Base-by-base conservation (phyloP, 1,284 basidiomycete genomes). In the Chalciporus sp. region DNA sequence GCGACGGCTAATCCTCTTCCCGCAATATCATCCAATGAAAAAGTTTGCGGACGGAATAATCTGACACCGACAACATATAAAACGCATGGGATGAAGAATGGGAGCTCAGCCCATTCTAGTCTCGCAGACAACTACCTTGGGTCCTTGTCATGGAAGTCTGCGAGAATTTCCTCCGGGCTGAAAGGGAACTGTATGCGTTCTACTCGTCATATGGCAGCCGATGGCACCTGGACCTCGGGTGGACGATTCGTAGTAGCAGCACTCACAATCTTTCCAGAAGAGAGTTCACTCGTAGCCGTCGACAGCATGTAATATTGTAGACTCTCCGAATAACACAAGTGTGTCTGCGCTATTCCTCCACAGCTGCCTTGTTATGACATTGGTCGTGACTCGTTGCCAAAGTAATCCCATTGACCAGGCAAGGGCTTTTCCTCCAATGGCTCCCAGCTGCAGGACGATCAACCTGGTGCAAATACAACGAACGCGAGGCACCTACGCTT, bases 331-430 rank as follows among this genome's bases (percentile, higher is more conserved):
- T 29, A 40, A 58, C 44, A 44, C 12, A 41, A 46, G 23, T 9
- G 29, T 31, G 29, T 31, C 29, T 31, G 29, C 10, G 10, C 29
- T 9, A 31, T 31, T 31, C 29, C 29, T 31, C 12, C 29, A 17
- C 39, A 29, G 43, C 19, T 27, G 28, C 19, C 41, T 41, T 9
- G 19, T 59, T 61, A 65, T 33, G 65, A 61, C 27, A 42, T 51
- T 31, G 69, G 63, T 43, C 59, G 64, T 42, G 71, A 70, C 44
- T 66, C 69, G 57, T 72, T 79, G 47, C 84, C 85, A 71, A 87
- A 82, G 72, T 93, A 92, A 61, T 89, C 85, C 94, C 94, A 97
- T 70, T 96, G 94, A 19, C 90, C 91, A 5, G 82, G 78, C 55
- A 84, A 83, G 14, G 92, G 85, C 58, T 87, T 88, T 66, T 92